Evolutionary conservation across 495 filamentous ascomycete species (phyloP).

Genomic region (Pyrenopolyporus hunteri): DNA sequence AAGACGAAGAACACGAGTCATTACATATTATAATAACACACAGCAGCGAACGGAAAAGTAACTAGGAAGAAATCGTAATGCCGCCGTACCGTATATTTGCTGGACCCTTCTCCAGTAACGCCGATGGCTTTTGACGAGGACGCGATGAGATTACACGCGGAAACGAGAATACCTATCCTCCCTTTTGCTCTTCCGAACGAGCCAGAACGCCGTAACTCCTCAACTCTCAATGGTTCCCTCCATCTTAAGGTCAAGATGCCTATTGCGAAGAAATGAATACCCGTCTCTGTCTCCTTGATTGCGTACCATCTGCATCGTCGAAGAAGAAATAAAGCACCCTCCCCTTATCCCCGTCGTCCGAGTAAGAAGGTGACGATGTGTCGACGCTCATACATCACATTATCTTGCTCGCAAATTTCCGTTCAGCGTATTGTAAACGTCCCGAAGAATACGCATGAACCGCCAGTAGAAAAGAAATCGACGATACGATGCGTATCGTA

Average conservation of each 20-base stretch:
- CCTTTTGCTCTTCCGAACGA: conserved; percentile 2
- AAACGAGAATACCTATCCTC: background rate
- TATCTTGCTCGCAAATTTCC: background rate
- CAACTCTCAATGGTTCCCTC: background rate
- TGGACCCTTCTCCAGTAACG: background rate
- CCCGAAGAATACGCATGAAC: background rate
- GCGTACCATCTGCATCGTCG: background rate
- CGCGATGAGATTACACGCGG: background rate
- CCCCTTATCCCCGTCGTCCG: background rate
- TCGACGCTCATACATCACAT: background rate
- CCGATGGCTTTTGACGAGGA: conserved; percentile 1
- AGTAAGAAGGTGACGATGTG: background rate
- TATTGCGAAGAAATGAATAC: background rate
- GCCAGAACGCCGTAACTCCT: conserved; percentile 20
- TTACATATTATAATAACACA: background rate
- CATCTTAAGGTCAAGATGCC: background rate
- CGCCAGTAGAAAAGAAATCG: background rate
- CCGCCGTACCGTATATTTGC: conserved; percentile 5
- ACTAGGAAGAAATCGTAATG: background rate
- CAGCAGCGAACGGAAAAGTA: background rate
- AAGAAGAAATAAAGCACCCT: background rate
- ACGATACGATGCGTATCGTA: background rate
- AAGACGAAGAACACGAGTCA: too few relatives aligned
- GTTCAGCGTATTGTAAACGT: background rate
- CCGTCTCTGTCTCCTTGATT: background rate